A percentile compares a stretch with the other conserved stretches of the same genome.
Evolutionary conservation across 2,329 filamentous ascomycete species (phyloP).

Genomic region (Alternaria ventricosa): DNA sequence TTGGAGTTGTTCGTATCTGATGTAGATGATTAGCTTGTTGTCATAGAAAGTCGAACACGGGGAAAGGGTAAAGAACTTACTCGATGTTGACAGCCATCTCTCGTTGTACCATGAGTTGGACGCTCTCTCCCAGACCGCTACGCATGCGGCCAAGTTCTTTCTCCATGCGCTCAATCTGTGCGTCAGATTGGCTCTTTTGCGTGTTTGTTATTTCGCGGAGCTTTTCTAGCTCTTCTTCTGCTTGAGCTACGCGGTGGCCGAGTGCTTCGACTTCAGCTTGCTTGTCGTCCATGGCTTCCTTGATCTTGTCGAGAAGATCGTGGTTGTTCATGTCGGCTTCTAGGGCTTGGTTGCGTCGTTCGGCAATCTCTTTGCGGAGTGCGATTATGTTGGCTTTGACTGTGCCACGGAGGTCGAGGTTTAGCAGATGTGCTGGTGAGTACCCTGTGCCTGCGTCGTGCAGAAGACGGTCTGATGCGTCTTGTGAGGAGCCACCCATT

Average conservation of each 20-base stretch:
- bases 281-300: conserved; percentile 97
- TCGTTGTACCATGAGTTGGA: conserved; percentile 89
- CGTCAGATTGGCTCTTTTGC: conserved; percentile 86
- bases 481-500: conserved; percentile 53
- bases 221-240: conserved; percentile 92
- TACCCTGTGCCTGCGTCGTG: conserved; percentile 85
- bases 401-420: conserved; percentile 82
- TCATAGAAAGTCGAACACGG: neutral
- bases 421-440: conserved; percentile 85
- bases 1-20: conserved; percentile 88
- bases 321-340: conserved; percentile 95
- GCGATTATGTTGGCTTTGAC: conserved; percentile 79
- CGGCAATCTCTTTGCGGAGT: conserved; percentile 89
- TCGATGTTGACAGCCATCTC: conserved; percentile 98
- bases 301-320: conserved; percentile 90
- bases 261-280: conserved; percentile 89
- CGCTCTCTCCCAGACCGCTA: conserved; percentile 79
- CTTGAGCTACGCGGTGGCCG: conserved; percentile 84
- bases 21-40: conserved; percentile 3
- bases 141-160: conserved; percentile 97
- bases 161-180: conserved; percentile 98
- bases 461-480: conserved; percentile 74
- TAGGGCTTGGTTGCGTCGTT: conserved; percentile 79
- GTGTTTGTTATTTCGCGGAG: conserved; percentile 86
- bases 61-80: conserved; percentile 58